Percentiles rank a stretch among this genome's conserved stretches.
Conservation (phyloP, 306 rosid species). For the Casuarina cunninghamiana region DNA sequence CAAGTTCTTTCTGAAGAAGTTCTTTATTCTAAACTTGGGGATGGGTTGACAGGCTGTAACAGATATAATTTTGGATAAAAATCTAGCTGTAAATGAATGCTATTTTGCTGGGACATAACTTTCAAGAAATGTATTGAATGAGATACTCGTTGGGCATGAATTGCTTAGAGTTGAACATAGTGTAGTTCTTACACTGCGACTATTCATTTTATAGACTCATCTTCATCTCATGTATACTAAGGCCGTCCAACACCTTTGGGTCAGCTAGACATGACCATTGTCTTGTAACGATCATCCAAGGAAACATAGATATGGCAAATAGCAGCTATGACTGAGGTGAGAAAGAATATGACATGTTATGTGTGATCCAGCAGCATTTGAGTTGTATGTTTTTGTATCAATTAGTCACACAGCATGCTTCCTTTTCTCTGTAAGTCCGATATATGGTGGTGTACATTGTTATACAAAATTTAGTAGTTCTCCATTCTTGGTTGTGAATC, state of each 20-base stretch:
- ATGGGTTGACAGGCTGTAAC: not conserved
- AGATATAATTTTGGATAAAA: not conserved
- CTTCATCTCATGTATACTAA: not conserved
- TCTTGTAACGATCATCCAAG: not conserved
- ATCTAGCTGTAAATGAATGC: too few species aligned
- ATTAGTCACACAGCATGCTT: constrained; percentile 8
- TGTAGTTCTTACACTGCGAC: not conserved
- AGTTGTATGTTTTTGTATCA: not conserved
- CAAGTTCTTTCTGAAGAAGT: not conserved
- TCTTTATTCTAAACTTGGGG: not conserved
- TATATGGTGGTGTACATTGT: not conserved
- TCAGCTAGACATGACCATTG: not conserved
- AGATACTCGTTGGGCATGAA: not conserved
- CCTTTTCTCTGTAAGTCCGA: not conserved
- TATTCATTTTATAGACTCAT: not conserved
- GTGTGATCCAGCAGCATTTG: not conserved
- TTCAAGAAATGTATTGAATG: not conserved
- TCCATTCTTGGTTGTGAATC: constrained; percentile 8
- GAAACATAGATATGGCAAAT: not conserved
- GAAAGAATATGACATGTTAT: not conserved
- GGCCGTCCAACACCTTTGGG: not conserved
- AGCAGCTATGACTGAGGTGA: not conserved
- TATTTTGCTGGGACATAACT: not conserved
- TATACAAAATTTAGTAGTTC: not conserved
- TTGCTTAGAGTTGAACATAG: not conserved